Evolutionary conservation across 2,329 filamentous ascomycete genomes (phyloP).

Genomic region (Talaromyces piceae): DNA sequence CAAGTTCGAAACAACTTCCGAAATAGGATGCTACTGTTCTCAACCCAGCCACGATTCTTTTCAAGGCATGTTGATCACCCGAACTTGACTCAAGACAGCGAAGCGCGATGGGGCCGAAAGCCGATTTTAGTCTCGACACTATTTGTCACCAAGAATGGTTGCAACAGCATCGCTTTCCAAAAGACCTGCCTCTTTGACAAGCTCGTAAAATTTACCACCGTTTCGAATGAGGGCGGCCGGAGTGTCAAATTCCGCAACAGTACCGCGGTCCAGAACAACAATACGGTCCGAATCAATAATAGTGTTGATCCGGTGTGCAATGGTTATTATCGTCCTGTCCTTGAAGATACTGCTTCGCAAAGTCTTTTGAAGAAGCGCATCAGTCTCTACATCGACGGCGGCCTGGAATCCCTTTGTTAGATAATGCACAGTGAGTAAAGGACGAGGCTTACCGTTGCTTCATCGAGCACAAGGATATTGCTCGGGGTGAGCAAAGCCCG

Average conservation of each 20-base stretch:
- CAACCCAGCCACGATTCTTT: neutral
- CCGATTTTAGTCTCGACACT: slow-evolving; percentile 1
- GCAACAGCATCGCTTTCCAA: slow-evolving; percentile 40
- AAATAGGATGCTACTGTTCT: slow-evolving; percentile 2
- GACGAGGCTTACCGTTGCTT: slow-evolving; percentile 66
- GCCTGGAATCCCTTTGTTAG: slow-evolving; percentile 39
- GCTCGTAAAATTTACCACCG: slow-evolving; percentile 74
- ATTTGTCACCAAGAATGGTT: slow-evolving; percentile 12
- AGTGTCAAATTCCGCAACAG: slow-evolving; percentile 87
- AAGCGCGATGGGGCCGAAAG: neutral
- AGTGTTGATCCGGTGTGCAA: slow-evolving; percentile 96
- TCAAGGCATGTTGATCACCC: neutral
- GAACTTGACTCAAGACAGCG: neutral
- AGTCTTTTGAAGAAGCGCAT: slow-evolving; percentile 57
- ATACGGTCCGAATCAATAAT: slow-evolving; percentile 86
- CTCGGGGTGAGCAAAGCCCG: slow-evolving; percentile 89
- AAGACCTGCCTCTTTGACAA: slow-evolving; percentile 86
- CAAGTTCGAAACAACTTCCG: neutral
- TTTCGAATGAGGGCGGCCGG: slow-evolving; percentile 68
- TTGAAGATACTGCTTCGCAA: slow-evolving; percentile 63
- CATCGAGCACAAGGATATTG: slow-evolving; percentile 94
- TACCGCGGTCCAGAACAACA: slow-evolving; percentile 83
- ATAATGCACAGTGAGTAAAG: neutral
- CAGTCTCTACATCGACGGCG: slow-evolving; percentile 63
- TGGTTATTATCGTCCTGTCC: slow-evolving; percentile 94